phyloP scores from a whole-genome alignment of 306 rosid species.

The Begonia loranthoides region DNA sequence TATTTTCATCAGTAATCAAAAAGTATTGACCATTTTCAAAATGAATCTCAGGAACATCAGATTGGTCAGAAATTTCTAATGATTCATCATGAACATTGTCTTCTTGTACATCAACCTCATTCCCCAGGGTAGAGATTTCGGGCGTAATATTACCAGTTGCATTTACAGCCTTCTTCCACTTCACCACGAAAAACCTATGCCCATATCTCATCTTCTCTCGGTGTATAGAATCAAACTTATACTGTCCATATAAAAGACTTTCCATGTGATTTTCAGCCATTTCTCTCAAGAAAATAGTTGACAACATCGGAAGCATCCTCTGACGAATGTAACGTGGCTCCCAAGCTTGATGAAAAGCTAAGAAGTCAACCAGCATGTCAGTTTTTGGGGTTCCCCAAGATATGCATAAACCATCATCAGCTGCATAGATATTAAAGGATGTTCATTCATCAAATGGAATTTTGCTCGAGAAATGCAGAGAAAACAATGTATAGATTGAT shows the following conservation, averaged over 20 bases:
- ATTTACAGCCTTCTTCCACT: slow-evolving; percentile 39
- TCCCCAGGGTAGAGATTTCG: slow-evolving; percentile 9
- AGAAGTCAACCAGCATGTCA: slow-evolving; percentile 50
- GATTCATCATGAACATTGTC: slow-evolving; percentile 43
- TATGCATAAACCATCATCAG: slow-evolving; percentile 35
- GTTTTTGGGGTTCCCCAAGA: slow-evolving; percentile 50
- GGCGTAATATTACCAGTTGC: slow-evolving; percentile 3
- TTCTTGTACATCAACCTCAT: slow-evolving; percentile 26
- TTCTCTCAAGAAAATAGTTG: slow-evolving; percentile 69
- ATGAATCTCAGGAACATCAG: slow-evolving; percentile 31
- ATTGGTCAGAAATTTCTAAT: slow-evolving; percentile 32
- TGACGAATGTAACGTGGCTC: slow-evolving; percentile 53
- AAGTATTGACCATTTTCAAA: slow-evolving; percentile 39
- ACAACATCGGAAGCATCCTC: slow-evolving; percentile 66
- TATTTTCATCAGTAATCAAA: slow-evolving; percentile 76
- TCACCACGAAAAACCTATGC: slow-evolving; percentile 48
- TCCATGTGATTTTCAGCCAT: slow-evolving; percentile 20
- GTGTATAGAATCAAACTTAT: slow-evolving; percentile 49
- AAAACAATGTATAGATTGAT: too few species aligned
- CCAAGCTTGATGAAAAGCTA: slow-evolving; percentile 65
- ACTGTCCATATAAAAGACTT: slow-evolving; percentile 46
- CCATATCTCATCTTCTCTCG: slow-evolving; percentile 64
- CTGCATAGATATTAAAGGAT: slow-evolving; percentile 18
- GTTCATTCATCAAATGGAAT: too few species aligned
- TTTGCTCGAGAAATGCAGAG: too few species aligned